Evolutionary conservation across 2,329 filamentous ascomycete genomes (phyloP), one percentile per base, ranked within the genome.

Genomic region (Monilinia fructicola): DNA sequence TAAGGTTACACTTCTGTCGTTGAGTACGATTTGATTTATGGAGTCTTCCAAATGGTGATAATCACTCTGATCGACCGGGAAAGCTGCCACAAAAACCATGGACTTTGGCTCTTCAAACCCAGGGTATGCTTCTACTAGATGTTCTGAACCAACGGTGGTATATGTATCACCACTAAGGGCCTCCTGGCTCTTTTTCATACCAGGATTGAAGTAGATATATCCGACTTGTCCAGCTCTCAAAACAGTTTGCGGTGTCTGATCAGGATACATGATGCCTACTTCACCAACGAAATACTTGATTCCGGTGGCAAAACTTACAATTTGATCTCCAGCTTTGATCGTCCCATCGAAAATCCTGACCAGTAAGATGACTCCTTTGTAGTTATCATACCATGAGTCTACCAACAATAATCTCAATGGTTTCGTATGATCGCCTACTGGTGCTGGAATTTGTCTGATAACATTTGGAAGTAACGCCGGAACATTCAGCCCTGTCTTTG

Each of bases 51-150:
- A 81, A 74, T 93, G 90, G 54, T 86, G 85, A 75, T 96, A 94
- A 77, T 97, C 92, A 73, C 88, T 83, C 72, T 96, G 93, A 74
- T 99, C 93, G 0, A 93, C 93, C 0, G 95, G 95, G 73, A 97
- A 99, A 0, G 95, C 95, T 0, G 94, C 93, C 4, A 99, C 95
- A 73, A 99, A 99, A 5, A 99, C 95, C 95, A 99, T 99, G 7
- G 93, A 90, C 78, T 99, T 96, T 1, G 95, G 94, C 77, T 99
- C 95, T 76, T 97, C 94, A 69, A 99, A 99, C 2, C 94, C 95
- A 0, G 93, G 92, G 64, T 93, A 89, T 16, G 91, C 88, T 77
- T 93, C 84, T 2, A 99, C 93, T 0, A 84, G 75, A 67, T 87
- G 85, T 78, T 97, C 91, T 28, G 82, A 87, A 2, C 92, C 93